Conservation (phyloP, 2,329 filamentous ascomycete species). For the Orbilia quercus region DNA sequence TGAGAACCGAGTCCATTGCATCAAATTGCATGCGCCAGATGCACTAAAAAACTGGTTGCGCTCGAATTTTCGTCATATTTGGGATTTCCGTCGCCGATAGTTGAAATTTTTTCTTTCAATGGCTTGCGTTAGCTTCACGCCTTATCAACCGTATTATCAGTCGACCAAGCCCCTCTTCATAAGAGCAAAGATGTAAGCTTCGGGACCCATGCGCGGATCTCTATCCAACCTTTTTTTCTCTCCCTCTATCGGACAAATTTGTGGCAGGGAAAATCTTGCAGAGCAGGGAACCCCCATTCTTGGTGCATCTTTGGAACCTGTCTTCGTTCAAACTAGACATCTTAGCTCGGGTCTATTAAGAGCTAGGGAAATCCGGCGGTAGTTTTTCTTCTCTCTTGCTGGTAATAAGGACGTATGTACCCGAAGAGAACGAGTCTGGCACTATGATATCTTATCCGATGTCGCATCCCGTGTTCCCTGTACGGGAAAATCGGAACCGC, state of each 20-base stretch:
- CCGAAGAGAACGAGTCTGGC: slow-evolving; percentile 12
- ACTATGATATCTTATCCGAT: slow-evolving; percentile 34
- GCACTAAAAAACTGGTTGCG: too few species aligned
- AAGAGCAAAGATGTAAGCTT: not conserved
- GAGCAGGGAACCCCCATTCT: slow-evolving; percentile 42
- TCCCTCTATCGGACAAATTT: slow-evolving; percentile 33
- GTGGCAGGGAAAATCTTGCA: slow-evolving; percentile 30
- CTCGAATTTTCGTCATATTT: slow-evolving; percentile 18
- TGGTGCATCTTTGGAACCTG: slow-evolving; percentile 14
- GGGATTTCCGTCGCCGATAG: slow-evolving; percentile 40
- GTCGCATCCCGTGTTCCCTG: slow-evolving; percentile 24
- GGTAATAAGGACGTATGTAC: slow-evolving; percentile 20
- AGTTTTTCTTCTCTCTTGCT: not conserved
- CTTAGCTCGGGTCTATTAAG: slow-evolving; percentile 35
- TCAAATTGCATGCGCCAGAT: not conserved
- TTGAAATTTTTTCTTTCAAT: slow-evolving; percentile 39
- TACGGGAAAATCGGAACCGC: slow-evolving; percentile 29
- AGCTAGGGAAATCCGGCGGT: slow-evolving; percentile 16
- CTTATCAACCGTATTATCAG: slow-evolving; percentile 45
- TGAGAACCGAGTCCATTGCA: not conserved
- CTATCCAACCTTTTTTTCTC: slow-evolving; percentile 1
- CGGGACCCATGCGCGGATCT: slow-evolving; percentile 19
- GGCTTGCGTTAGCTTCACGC: slow-evolving; percentile 39
- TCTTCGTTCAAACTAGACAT: slow-evolving; percentile 15
- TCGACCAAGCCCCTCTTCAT: too few species aligned